These are phyloP conservation scores for Nitzschia inconspicua DNA, from an alignment of 108 stramenopile species.

Conservation along the genomic window DNA sequence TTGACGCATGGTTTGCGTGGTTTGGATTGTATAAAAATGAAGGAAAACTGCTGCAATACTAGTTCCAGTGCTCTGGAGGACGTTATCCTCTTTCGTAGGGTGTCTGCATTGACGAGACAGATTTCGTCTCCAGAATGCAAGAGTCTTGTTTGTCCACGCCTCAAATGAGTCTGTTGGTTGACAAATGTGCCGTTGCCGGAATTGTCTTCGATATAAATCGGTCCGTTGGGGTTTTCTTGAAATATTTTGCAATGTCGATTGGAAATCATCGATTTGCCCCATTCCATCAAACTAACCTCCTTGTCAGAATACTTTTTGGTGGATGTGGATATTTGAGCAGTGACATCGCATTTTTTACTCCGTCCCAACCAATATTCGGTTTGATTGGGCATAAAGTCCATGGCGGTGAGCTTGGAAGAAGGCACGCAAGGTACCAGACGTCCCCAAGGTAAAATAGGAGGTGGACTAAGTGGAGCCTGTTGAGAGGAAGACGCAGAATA, in stretches of 20 bases:
- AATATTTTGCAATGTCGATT: conserved; percentile 78
- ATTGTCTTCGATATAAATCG: conserved; percentile 84
- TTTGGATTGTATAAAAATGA: conserved; percentile 57
- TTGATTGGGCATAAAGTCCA: conserved; percentile 20
- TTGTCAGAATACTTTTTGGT: conserved; percentile 17
- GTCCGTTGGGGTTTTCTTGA: background rate
- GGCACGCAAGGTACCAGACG: conserved; percentile 47
- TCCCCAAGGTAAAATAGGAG: conserved; percentile 51
- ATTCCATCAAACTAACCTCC: conserved; percentile 30
- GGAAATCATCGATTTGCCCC: conserved; percentile 68
- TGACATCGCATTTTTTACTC: conserved; percentile 44
- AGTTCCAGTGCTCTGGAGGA: conserved; percentile 24
- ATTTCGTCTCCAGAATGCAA: conserved; percentile 93
- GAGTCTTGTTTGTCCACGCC: conserved; percentile 70
- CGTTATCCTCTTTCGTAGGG: conserved; percentile 50
- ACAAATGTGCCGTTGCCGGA: conserved; percentile 91
- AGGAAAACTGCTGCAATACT: conserved; percentile 62
- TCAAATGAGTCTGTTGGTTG: conserved; percentile 66
- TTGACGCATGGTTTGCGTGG: conserved; percentile 28
- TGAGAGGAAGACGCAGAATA: conserved; percentile 7
- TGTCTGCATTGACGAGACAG: conserved; percentile 76
- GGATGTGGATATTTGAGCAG: background rate
- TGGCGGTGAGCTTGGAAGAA: background rate
- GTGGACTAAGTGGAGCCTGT: conserved; percentile 45
- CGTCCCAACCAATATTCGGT: conserved; percentile 21